A percentile compares a stretch with the other conserved stretches of the same genome.
Conservation (phyloP, 2,329 filamentous ascomycete genomes). For the Botrytis fragariae region DNA sequence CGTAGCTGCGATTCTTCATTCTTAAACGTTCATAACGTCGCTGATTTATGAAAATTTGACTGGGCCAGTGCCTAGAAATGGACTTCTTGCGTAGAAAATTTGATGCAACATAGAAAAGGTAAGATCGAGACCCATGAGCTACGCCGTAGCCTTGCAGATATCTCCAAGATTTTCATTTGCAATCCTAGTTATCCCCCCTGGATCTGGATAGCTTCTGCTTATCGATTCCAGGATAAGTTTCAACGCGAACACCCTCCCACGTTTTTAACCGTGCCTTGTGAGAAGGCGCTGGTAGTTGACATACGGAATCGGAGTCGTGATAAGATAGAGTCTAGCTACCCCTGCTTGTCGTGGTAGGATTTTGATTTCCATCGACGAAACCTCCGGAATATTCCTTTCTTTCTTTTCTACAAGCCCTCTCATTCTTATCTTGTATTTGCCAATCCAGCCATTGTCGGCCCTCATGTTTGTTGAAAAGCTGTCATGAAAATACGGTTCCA, state of each 20-base stretch:
- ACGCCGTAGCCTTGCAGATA: slow-evolving; percentile 5
- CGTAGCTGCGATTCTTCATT: background rate
- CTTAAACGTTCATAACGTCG: background rate
- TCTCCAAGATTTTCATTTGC: slow-evolving; percentile 3
- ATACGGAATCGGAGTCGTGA: background rate
- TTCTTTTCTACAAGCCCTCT: background rate
- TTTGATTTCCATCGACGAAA: background rate
- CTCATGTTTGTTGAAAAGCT: slow-evolving; percentile 15
- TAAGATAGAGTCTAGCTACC: background rate
- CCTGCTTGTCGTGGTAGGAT: background rate
- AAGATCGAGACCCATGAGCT: background rate
- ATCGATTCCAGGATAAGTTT: background rate
- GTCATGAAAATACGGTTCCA: slow-evolving; percentile 18
- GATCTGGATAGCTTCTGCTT: background rate
- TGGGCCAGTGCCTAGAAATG: background rate
- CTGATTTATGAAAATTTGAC: background rate
- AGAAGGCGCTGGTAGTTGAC: background rate
- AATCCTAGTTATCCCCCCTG: slow-evolving; percentile 2
- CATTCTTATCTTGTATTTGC: background rate
- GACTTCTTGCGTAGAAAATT: background rate
- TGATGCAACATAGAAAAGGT: background rate
- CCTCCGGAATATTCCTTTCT: background rate
- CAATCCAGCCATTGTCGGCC: background rate
- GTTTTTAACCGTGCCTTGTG: background rate
- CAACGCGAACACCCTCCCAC: background rate